A percentile compares a stretch with the other conserved stretches of the same genome.
Evolutionary conservation across 2,329 filamentous ascomycete genomes (phyloP).

Genomic region (Aspergillus sp.): DNA sequence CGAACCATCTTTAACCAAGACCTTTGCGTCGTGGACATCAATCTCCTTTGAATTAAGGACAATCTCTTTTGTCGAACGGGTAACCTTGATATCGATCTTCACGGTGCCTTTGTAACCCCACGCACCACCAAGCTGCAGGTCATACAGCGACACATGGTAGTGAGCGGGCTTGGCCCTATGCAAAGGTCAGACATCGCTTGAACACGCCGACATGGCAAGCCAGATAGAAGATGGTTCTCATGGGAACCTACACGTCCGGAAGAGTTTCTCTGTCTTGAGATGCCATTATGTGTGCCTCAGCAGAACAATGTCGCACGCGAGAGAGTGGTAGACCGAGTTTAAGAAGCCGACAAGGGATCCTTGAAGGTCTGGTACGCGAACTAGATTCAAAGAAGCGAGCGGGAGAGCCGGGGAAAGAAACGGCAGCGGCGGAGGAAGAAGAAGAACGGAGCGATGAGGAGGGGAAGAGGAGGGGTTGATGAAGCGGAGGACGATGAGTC

Average conservation of each 20-base stretch:
- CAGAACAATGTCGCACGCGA: slow-evolving; percentile 30
- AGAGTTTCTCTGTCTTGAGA: slow-evolving; percentile 38
- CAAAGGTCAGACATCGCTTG: slow-evolving; percentile 3
- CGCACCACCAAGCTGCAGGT: slow-evolving; percentile 61
- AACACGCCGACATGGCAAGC: background rate
- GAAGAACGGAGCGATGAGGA: slow-evolving; percentile 11
- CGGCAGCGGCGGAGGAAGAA: slow-evolving; percentile 8
- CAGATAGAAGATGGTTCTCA: background rate
- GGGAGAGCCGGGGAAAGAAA: slow-evolving; percentile 14
- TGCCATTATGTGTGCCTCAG: slow-evolving; percentile 37
- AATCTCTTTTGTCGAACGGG: slow-evolving; percentile 64
- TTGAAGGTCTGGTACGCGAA: slow-evolving; percentile 10
- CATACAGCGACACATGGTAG: slow-evolving; percentile 73
- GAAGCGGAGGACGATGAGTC: slow-evolving; percentile 14
- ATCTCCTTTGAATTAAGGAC: slow-evolving; percentile 80
- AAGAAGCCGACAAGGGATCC: slow-evolving; percentile 8
- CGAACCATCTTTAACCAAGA: slow-evolving; percentile 29
- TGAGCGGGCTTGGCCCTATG: slow-evolving; percentile 69
- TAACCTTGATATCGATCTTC: slow-evolving; percentile 67
- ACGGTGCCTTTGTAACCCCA: slow-evolving; percentile 85
- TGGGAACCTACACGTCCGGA: slow-evolving; percentile 34
- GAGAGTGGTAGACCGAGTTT: slow-evolving; percentile 12
- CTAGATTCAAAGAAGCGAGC: slow-evolving; percentile 6
- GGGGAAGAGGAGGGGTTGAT: slow-evolving; percentile 22
- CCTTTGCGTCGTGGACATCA: slow-evolving; percentile 56